Evolutionary conservation across 495 filamentous ascomycete species (phyloP).

Genomic region (Ramalina intermedia): DNA sequence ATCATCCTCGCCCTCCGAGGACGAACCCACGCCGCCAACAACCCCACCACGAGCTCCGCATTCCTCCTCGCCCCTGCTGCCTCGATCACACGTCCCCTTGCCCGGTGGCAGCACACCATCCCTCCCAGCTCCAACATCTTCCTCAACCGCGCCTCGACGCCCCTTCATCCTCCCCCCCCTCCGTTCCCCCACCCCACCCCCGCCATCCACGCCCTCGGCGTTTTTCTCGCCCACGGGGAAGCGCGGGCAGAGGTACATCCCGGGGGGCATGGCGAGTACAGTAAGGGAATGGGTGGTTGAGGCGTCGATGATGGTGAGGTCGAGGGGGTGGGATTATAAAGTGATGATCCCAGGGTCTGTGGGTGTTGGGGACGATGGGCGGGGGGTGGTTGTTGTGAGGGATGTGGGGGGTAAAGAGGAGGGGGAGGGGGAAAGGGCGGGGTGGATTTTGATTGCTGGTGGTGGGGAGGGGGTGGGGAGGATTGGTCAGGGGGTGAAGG

Average conservation of each 20-base stretch:
- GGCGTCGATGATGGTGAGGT: not conserved
- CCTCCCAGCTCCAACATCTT: not conserved
- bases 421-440: not conserved
- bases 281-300: not conserved
- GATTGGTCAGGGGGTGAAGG: not conserved
- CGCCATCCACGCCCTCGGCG: not conserved
- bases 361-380: too few species aligned
- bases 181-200: not conserved
- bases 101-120: not conserved
- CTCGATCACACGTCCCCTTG: not conserved
- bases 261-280: not conserved
- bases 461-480: not conserved
- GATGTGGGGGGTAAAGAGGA: not conserved
- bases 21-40: not conserved
- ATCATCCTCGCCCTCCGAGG: not conserved
- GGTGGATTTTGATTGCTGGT: not conserved
- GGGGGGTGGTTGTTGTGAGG: not conserved
- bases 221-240: not conserved
- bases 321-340: not conserved
- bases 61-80: not conserved
- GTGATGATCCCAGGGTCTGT: not conserved
- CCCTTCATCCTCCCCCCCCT: not conserved
- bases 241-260: not conserved
- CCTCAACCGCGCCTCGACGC: not conserved
- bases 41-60: not conserved